Evolutionary conservation across 371 early-diverging fungal species (phyloP).

Genomic region (Synchytrium microbalum): DNA sequence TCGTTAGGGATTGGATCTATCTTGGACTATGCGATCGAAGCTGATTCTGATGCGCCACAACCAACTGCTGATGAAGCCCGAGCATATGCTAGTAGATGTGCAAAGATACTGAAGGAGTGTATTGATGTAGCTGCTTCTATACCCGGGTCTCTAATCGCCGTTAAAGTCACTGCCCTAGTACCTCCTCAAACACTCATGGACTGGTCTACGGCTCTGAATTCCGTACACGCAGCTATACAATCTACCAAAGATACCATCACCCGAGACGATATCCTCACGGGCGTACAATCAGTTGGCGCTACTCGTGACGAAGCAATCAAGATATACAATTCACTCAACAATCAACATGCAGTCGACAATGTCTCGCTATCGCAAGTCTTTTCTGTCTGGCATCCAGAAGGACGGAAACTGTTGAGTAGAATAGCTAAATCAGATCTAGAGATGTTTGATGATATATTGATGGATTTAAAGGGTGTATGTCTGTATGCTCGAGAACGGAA

Average conservation of each 20-base stretch:
- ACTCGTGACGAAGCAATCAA: background rate
- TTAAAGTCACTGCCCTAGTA: conserved; percentile 82
- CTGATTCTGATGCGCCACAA: conserved; percentile 57
- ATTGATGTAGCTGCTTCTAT: conserved; percentile 58
- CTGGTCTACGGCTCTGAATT: conserved; percentile 42
- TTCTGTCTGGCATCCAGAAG: background rate
- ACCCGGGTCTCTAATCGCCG: conserved; percentile 65
- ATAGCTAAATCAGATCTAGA: background rate
- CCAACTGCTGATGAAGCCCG: conserved; percentile 27
- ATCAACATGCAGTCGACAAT: background rate
- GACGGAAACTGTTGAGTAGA: background rate
- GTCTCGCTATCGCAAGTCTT: background rate
- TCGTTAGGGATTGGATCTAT: conserved; percentile 71
- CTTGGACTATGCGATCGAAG: conserved; percentile 83
- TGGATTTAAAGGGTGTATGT: conserved; percentile 38
- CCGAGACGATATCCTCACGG: background rate
- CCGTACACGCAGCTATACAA: conserved; percentile 34
- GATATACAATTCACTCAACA: background rate
- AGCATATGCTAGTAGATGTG: conserved; percentile 38
- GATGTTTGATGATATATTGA: background rate
- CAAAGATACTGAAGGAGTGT: conserved; percentile 52
- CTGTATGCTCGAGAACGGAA: conserved; percentile 49
- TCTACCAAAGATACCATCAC: conserved; percentile 20
- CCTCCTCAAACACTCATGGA: conserved; percentile 68
- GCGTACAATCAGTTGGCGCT: background rate